Base-by-base conservation (phyloP, 225 moss, liverwort and hornwort species). In the Thuidium tamariscinum region DNA sequence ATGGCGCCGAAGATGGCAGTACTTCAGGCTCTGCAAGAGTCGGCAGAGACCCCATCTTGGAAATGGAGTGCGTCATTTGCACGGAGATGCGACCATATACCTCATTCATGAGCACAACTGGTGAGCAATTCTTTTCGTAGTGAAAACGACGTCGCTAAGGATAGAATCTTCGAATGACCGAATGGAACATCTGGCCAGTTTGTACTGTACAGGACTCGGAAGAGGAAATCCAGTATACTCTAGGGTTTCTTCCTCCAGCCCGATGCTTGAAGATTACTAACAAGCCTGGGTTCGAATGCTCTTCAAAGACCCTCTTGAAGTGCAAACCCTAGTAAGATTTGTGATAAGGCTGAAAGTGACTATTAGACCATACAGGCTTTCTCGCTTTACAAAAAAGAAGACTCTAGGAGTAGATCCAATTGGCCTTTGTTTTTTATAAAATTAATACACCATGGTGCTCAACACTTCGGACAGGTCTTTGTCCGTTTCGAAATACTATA, bases 51-150 rank as follows among this genome's bases (percentile, higher is more conserved):
- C 55, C 27, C 60, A 25, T 49, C 85, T 56, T 80, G 62, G 84
- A 90, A 82, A 82, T 85, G 46, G 86, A 92, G 59, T 92, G 90
- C 79, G 67, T 48, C 30, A 92, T 92, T 56, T 92, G 92, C 85
- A 89, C 82, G 69, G 87, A 88, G 67, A 74, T 51, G 62, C 88
- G 39, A 42, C 85, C 90, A 51, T n/a, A 82, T 32, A 82, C 74
- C 44, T 73, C 71, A 66, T 92, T 90, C 63, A 84, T 90, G 29
- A 87, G 84, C 72, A 65, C 88, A 87, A 68, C 73, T 7, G 82
- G 90, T 92, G 61, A 85, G 92, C 46, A 41, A 13, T 41, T 42
- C 34, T 4, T 9, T 73, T 76, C 39, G 21, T 30, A 16, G 41
- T 59, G 8, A 59, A 67, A 57, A 37, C 32, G 32, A 54, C 59